Conservation (phyloP, 1,139 yeast genomes). For the Yamadazyma buinensis region DNA sequence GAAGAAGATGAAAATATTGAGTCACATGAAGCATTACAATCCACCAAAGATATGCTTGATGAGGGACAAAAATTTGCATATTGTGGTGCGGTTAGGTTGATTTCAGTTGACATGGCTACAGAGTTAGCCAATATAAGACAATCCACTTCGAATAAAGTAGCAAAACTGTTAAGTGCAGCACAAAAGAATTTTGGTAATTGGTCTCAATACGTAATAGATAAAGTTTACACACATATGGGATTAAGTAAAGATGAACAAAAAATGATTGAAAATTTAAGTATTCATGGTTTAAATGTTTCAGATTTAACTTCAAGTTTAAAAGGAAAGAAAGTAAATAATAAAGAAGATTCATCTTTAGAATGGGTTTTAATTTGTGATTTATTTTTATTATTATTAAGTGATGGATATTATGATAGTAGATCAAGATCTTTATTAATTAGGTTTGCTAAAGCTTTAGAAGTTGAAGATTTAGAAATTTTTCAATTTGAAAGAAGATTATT, state of each 20-base stretch:
- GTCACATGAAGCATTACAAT: conserved; percentile 61
- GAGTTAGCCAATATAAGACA: conserved; percentile 61
- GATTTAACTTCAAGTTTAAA: conserved; percentile 66
- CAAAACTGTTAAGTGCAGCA: conserved; percentile 60
- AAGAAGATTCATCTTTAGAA: conserved; percentile 37
- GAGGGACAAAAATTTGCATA: conserved; percentile 91
- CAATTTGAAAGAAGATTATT: conserved; percentile 92
- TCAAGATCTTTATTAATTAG: conserved; percentile 70
- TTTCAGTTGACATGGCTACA: conserved; percentile 78
- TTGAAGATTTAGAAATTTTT: conserved; percentile 61
- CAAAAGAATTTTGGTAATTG: conserved; percentile 83
- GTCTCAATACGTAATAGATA: conserved; percentile 70
- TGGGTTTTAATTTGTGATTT: conserved; percentile 95
- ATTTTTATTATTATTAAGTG: conserved; percentile 73
- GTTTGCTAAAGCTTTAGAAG: conserved; percentile 61
- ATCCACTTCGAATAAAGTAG: conserved; percentile 48
- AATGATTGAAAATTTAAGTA: conserved; percentile 85
- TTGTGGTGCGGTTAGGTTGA: conserved; percentile 76
- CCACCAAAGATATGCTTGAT: conserved; percentile 76
- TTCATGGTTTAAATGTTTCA: conserved; percentile 73
- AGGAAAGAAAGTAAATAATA: conserved; percentile 3
- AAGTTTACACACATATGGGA: conserved; percentile 79
- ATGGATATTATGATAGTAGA: conserved; percentile 85
- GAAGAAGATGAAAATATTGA: conserved; percentile 41
- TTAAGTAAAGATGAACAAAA: conserved; percentile 66